Base-by-base conservation (phyloP, 257 asterid species). In the Jacaranda mimosifolia region DNA sequence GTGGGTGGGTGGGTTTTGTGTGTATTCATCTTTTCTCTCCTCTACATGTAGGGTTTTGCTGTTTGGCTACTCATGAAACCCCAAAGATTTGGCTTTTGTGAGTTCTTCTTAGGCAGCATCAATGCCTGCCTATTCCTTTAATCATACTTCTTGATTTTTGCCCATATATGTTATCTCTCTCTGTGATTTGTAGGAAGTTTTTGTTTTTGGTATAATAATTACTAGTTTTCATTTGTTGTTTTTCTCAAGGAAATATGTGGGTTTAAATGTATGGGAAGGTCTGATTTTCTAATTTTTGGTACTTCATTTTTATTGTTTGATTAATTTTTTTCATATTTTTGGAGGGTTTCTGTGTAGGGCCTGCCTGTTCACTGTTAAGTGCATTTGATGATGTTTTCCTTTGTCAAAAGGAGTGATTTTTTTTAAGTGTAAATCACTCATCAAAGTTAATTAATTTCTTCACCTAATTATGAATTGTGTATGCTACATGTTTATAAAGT, bases 1-100 rank as follows among this genome's bases (percentile, higher is more conserved):
- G 15, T 36, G 21, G 51, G 6, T 26, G 13, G 48, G 14, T 38
- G 74, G 18, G 57, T 53, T 15, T 36, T 21, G 19, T 71, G 53
- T 64, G 8, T 79, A 10, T 19, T 49, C 48, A 35, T 55, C 42
- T 45, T 76, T 62, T 73, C 62, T 38, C 75, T 58, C 63, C 68
- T 77, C 79, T 78, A 75, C 66, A 49, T 39, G 66, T 58, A 70
- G 83, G 78, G 77, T 81, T 80, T 43, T 43, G 72, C 53, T 77
- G 70, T 56, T 55, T 63, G 68, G 70, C 65, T 70, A 53, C 83
- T 48, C 81, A 62, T 52, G 19, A 36, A 59, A 60, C 80, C 65
- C 72, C 64, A 9, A 14, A 18, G 79, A 73, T 43, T 62, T 81
- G 35, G 48, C 10, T 60, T 74, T 68, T 62, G 81, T 82, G 55